A percentile compares a stretch with the other conserved stretches of the same genome.
Conservation (phyloP, 2,329 filamentous ascomycete species). For the Paradendryphiella salina region DNA sequence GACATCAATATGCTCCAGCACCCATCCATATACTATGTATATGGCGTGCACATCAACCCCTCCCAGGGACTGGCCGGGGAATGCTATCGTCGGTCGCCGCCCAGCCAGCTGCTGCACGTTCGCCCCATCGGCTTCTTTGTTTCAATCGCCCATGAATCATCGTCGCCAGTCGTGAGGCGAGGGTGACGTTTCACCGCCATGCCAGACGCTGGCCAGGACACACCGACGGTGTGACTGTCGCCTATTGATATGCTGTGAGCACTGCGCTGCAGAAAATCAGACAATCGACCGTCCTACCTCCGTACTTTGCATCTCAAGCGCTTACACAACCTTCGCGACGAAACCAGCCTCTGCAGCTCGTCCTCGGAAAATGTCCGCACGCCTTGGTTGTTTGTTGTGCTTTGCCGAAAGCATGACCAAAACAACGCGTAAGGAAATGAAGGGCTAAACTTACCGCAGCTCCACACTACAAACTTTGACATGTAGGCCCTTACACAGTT, state of each 20-base stretch:
- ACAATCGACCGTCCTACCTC: slow-evolving; percentile 27
- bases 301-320: slow-evolving; percentile 6
- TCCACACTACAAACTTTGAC: slow-evolving; percentile 32
- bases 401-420: slow-evolving; percentile 26
- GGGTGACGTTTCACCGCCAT: slow-evolving; percentile 27
- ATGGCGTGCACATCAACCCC: slow-evolving; percentile 8
- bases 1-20: slow-evolving; percentile 5
- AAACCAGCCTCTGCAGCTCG: slow-evolving; percentile 3
- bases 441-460: slow-evolving; percentile 30
- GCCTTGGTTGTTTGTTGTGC: slow-evolving; percentile 30
- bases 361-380: neutral
- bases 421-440: slow-evolving; percentile 48
- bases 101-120: slow-evolving; percentile 6
- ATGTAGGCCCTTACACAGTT: slow-evolving; percentile 33
- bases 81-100: slow-evolving; percentile 1
- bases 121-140: slow-evolving; percentile 15
- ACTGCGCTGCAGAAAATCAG: slow-evolving; percentile 25
- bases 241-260: slow-evolving; percentile 29
- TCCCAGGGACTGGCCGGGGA: neutral
- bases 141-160: slow-evolving; percentile 25
- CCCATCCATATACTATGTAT: slow-evolving; percentile 6
- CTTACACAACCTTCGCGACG: slow-evolving; percentile 3
- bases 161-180: slow-evolving; percentile 19
- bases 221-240: slow-evolving; percentile 29
- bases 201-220: slow-evolving; percentile 27